Base-by-base conservation (phyloP, 2,329 filamentous ascomycete genomes). In the Apiospora arundinis region DNA sequence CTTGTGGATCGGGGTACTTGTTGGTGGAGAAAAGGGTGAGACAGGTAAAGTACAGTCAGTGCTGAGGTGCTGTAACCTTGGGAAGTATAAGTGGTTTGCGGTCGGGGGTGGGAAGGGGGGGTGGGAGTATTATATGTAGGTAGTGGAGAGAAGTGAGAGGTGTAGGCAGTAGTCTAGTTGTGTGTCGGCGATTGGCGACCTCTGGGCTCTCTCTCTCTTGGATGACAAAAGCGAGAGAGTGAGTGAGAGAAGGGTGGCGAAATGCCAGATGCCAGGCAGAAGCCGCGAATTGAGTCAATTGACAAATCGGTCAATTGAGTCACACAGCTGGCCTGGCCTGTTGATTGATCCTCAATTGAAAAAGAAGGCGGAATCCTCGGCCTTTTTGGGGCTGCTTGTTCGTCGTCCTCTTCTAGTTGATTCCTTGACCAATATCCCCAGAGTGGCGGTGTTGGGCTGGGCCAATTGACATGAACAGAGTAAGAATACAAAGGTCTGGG, bases 281-380 rank as follows among this genome's bases (percentile, higher is more conserved):
- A 11, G 32, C 56, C 56, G 21, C 56, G 32, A 40, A 63, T 63
- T 63, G 56, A 63, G 56, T 63, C 56, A 63, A 63, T 63, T 63
- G 56, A 40, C 52, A 60, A 60, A 60, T 60, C 52, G 52, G 56
- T 63, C 56, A 63, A 40, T 63, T 40, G 56, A 63, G 56, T 63
- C 56, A 63, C 56, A 32, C 23, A 32, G 32, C 32, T 32, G 32
- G 32, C 32, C 32, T n/a, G 32, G 32, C 32, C 12, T 18, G n/a
- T 56, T n/a, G 28, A 32, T 60, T 56, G 49, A 56, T 32, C 9
- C 32, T 63, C 56, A 63, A 63, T 63, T 63, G 56, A 40, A n/a
- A 6, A 40, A 63, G 56, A 63, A 63, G 56, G 56, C 56, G 56
- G 56, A 40, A 63, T 63, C 56, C 56, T 63, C 56, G 56, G 56